A percentile compares a stretch with the other conserved stretches of the same genome.
Evolutionary conservation across 345 rosid species (phyloP).

Genomic region (Rhizophora apiculata): DNA sequence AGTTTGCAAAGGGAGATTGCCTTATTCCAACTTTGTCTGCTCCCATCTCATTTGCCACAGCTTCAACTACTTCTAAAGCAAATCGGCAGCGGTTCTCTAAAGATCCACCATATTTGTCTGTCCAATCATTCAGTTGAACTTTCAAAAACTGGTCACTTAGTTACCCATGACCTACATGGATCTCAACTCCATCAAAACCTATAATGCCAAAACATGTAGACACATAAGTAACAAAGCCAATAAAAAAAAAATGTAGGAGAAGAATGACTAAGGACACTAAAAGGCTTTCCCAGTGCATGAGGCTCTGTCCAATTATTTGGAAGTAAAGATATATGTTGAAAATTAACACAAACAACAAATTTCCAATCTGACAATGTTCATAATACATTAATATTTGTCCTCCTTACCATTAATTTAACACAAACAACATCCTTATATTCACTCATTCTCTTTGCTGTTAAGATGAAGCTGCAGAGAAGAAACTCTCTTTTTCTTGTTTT

Average conservation of each 20-base stretch:
- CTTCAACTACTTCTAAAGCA: slow-evolving; percentile 60
- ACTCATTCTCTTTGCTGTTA: no score
- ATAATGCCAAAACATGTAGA: not conserved
- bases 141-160: slow-evolving; percentile 69
- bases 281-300: no score
- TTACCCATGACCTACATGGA: slow-evolving; percentile 70
- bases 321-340: no score
- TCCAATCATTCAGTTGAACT: slow-evolving; percentile 67
- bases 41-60: slow-evolving; percentile 60
- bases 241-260: not conserved
- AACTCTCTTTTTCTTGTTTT: no score
- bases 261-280: no score
- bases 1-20: slow-evolving; percentile 55
- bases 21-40: slow-evolving; percentile 69
- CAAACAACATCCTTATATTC: no score
- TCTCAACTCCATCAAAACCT: slow-evolving; percentile 81
- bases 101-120: slow-evolving; percentile 68
- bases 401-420: no score
- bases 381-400: no score
- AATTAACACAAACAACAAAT: no score
- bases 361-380: no score
- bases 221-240: not conserved
- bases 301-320: no score
- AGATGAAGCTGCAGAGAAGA: no score
- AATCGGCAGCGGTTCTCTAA: slow-evolving; percentile 63